Evolutionary conservation across 1,139 yeast genomes (phyloP).

Genomic region (Eremothecium cymbalariae): DNA sequence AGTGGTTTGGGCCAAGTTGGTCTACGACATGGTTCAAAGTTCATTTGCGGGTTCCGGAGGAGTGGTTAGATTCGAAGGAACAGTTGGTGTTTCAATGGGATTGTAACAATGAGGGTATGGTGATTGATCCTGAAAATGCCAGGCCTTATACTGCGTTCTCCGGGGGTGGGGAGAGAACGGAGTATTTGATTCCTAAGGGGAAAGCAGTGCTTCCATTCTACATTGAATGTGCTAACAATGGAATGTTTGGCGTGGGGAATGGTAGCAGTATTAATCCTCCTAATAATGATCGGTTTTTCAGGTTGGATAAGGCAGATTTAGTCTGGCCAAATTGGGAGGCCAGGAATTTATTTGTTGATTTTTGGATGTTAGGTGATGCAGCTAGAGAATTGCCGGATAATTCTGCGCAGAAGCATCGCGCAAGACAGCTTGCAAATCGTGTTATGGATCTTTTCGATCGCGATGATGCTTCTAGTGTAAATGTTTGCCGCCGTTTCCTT

Average conservation of each 20-base stretch:
- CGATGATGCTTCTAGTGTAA: constrained; percentile 40
- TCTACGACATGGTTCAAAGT: constrained; percentile 90
- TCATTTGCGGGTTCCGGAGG: constrained; percentile 49
- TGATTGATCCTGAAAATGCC: constrained; percentile 55
- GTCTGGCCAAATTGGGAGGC: constrained; percentile 79
- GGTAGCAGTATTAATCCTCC: constrained; percentile 58
- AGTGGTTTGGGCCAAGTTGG: constrained; percentile 93
- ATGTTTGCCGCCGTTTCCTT: constrained; percentile 61
- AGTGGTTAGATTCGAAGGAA: constrained; percentile 44
- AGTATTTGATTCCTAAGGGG: constrained; percentile 56
- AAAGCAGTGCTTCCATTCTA: constrained; percentile 43
- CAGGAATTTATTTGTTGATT: constrained; percentile 67
- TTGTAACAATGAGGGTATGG: constrained; percentile 75
- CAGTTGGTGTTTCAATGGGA: constrained; percentile 77
- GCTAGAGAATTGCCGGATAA: constrained; percentile 75
- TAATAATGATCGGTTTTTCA: constrained; percentile 59
- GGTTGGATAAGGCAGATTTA: constrained; percentile 61
- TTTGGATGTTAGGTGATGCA: constrained; percentile 83
- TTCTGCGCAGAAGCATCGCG: constrained; percentile 76
- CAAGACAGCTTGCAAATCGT: constrained; percentile 65
- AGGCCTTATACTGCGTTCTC: constrained; percentile 74
- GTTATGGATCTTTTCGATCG: constrained; percentile 79
- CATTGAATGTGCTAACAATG: constrained; percentile 87
- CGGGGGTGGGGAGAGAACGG: constrained; percentile 73
- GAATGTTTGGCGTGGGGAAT: constrained; percentile 81